Conservation (phyloP, 345 rosid genomes). For the Melaleuca alternifolia region DNA sequence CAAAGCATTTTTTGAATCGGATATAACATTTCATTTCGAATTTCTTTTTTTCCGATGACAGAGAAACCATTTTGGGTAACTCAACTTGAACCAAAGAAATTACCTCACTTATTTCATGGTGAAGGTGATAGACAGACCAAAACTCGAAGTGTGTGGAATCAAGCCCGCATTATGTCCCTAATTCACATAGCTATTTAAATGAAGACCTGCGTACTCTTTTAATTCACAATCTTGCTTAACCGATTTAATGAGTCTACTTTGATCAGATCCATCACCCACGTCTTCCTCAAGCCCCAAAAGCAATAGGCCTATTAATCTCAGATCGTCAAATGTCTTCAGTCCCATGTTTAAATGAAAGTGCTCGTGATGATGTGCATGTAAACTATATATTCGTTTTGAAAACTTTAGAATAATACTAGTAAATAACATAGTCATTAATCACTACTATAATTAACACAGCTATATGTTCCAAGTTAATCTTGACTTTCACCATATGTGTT, state of each 20-base stretch:
- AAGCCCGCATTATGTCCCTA: not conserved
- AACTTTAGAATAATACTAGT: not conserved
- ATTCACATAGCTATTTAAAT: not conserved
- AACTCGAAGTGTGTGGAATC: not conserved
- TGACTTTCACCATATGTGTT: not conserved
- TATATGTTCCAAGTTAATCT: not conserved
- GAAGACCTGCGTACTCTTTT: not conserved
- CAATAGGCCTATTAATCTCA: not conserved
- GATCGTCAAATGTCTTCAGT: not conserved
- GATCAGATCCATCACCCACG: not conserved
- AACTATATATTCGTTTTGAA: not conserved
- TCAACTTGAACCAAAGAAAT: not conserved
- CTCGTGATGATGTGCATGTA: not conserved
- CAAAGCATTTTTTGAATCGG: not conserved
- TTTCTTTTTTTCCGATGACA: not conserved
- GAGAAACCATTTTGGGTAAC: not conserved
- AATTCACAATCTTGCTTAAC: not conserved
- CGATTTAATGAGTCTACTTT: not conserved
- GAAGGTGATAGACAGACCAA: not conserved
- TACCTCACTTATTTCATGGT: not conserved
- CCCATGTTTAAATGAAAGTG: not conserved
- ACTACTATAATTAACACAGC: not conserved
- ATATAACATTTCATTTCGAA: not conserved
- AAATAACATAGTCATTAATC: not conserved
- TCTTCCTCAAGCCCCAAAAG: not conserved